A percentile compares a stretch with the other conserved stretches of the same genome.
Evolutionary conservation across 106 monocot genomes (phyloP).

Genomic region (Iris macrosiphon): DNA sequence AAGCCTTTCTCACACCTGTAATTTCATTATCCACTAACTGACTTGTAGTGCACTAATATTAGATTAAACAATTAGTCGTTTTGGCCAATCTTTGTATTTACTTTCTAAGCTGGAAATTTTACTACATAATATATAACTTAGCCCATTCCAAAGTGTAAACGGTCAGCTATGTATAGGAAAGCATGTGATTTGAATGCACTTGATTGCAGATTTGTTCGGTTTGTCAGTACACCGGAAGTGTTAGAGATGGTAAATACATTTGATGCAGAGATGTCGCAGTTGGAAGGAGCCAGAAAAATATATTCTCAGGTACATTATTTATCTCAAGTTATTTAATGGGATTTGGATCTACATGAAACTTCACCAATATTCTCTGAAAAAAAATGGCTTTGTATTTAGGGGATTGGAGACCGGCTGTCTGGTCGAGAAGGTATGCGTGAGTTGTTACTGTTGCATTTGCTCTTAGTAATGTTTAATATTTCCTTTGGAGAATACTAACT

Average conservation of each 20-base stretch:
- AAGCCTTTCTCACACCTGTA: no score
- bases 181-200: background rate
- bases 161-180: no score
- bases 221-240: conserved; percentile 85
- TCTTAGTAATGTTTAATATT: no score
- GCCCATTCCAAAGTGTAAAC: background rate
- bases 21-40: no score
- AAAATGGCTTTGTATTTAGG: conserved; percentile 10
- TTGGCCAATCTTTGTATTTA: no score
- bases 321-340: background rate
- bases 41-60: no score
- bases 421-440: background rate
- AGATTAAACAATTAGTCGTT: no score
- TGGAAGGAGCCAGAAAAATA: conserved; percentile 72
- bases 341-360: background rate
- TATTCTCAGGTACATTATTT: conserved; percentile 47
- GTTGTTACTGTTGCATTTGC: no score
- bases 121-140: background rate
- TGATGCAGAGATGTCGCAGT: conserved; percentile 76
- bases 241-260: conserved; percentile 66
- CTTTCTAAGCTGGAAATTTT: no score
- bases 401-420: conserved; percentile 5
- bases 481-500: no score
- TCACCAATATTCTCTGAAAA: conserved; percentile 4
- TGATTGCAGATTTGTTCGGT: conserved; percentile 64